Base-by-base conservation (phyloP, 768 basidiomycete genomes). In the Mycena rebaudengoi region DNA sequence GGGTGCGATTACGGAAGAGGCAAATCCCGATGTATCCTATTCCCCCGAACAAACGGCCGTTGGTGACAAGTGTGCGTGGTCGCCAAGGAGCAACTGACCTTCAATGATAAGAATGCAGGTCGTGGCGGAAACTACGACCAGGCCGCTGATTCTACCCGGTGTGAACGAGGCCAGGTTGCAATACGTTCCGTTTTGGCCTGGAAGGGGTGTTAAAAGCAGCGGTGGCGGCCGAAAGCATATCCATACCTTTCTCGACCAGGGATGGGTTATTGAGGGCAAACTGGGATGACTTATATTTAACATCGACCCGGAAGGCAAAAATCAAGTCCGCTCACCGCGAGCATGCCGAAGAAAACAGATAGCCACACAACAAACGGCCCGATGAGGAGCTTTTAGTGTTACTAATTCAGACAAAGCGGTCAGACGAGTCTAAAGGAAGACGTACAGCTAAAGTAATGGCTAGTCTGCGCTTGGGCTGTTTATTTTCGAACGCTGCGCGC, bases 301-400 rank as follows among this genome's bases (percentile, higher is more conserved):
- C n/a, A 35, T 20, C 20, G 26, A 40, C 16, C 39, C 35, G 32
- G 18, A 28, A 25, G 8, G 28, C 35, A 5, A 18, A 12, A 11
- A 35, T 30, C 28, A 48, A 20, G 11, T 6, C 21, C 5, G 23
- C 69, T 20, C 66, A 76, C 75, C 62, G 69, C 23, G 2, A 73
- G 60, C 10, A 72, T 46, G 11, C 75, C 72, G 39, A 74, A 29
- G 25, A 75, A 70, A 6, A 72, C 48, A 16, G 62, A 59, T 6
- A 70, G 41, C 75, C 75, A 78, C 12, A 76, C 53, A 13, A 70
- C 12, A 37, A 71, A 76, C 18, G 77, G 77, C 7, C 68, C 23
- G 39, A 66, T 50, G 35, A 78, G 39, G 18, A 78, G 59, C 75
- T 78, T 26, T 12, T 29, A 11, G 8, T 32, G 6, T 18, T 11